A percentile compares a stretch with the other conserved stretches of the same genome.
Conservation (phyloP, 352 stramenopile genomes). For the Pythium dissotocum region DNA sequence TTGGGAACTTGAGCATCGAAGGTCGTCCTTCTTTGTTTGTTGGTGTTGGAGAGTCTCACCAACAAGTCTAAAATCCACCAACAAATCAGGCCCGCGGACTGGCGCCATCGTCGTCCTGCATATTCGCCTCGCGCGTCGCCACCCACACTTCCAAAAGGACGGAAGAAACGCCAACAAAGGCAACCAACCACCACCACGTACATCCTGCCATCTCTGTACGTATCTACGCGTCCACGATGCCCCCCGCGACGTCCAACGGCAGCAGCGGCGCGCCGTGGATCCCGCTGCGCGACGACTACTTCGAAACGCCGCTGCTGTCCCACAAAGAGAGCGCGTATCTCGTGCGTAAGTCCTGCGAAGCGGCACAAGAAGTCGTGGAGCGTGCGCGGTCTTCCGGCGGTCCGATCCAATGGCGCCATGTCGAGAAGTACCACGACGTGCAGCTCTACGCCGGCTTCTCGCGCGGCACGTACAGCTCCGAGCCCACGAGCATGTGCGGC, state of each 20-base stretch:
- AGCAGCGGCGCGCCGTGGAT: slow-evolving; percentile 40
- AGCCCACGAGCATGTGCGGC: slow-evolving; percentile 67
- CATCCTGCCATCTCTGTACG: no score
- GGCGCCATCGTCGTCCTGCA: background rate
- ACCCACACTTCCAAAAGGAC: background rate
- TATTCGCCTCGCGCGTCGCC: background rate
- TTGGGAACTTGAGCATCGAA: background rate
- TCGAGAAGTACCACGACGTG: slow-evolving; percentile 76
- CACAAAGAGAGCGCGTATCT: slow-evolving; percentile 69
- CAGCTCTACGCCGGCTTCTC: slow-evolving; percentile 73
- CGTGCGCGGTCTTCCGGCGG: slow-evolving; percentile 60
- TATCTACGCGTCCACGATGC: background rate
- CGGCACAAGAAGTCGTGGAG: slow-evolving; percentile 76
- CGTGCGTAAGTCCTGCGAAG: slow-evolving; percentile 80
- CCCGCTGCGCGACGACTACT: slow-evolving; percentile 76
- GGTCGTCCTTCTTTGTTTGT: slow-evolving; percentile 4
- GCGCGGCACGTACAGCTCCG: slow-evolving; percentile 35
- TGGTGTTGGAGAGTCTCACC: background rate
- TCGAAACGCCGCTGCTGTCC: slow-evolving; percentile 67
- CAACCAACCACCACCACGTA: background rate
- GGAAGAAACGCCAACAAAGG: background rate
- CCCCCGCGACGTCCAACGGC: slow-evolving; percentile 3
- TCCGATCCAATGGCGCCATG: slow-evolving; percentile 69
- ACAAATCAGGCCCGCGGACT: background rate
- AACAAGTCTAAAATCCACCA: background rate